Conservation (phyloP, 805 yeast species). For the Maudiozyma turicensis region DNA sequence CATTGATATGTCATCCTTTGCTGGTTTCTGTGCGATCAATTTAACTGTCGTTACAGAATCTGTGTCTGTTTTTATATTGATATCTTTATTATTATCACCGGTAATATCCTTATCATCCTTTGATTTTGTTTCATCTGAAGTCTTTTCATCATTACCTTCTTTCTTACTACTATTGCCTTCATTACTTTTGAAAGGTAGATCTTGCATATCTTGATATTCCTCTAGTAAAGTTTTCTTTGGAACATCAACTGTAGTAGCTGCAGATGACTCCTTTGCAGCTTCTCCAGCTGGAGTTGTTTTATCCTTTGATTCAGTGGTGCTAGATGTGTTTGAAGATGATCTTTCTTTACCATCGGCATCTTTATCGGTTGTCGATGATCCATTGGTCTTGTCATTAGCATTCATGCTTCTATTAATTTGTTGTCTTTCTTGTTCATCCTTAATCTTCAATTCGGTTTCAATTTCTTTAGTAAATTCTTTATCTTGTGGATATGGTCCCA, state of each 20-base stretch:
- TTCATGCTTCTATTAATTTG: neutral
- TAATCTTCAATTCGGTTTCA: conserved; percentile 69
- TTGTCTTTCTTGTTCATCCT: conserved; percentile 56
- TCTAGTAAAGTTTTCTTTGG: conserved; percentile 44
- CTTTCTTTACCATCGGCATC: neutral
- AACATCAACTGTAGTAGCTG: neutral
- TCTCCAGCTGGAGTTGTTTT: neutral
- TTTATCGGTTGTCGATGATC: neutral
- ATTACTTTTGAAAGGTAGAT: conserved; percentile 27
- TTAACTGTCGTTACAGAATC: conserved; percentile 11
- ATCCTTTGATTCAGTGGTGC: neutral
- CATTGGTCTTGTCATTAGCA: neutral
- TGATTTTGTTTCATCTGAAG: conserved; percentile 12
- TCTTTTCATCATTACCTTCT: conserved; percentile 7
- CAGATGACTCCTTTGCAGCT: neutral
- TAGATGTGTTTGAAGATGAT: neutral
- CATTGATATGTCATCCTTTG: conserved; percentile 27
- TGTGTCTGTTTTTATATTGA: neutral
- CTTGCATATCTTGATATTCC: conserved; percentile 51
- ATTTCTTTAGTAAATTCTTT: conserved; percentile 78
- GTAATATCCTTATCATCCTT: conserved; percentile 1
- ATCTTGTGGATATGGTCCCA: conserved; percentile 81
- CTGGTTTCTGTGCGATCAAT: conserved; percentile 22
- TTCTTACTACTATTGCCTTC: conserved; percentile 5
- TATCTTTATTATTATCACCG: conserved; percentile 8